Conservation (phyloP, 371 early-diverging fungal species). For the Mucor sp. region DNA sequence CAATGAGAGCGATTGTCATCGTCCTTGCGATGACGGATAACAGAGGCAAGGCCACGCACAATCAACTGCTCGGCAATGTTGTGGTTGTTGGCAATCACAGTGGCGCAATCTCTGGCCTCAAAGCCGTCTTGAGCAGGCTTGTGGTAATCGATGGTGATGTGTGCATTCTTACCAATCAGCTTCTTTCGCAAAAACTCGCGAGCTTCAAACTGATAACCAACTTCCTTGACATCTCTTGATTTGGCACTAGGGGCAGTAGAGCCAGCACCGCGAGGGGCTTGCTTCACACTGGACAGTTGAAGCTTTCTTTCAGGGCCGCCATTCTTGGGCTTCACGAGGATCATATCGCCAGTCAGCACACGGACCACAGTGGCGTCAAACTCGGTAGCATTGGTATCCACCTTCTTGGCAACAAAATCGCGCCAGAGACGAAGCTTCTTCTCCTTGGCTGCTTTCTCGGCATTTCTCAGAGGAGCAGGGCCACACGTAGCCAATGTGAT, state of each 20-base stretch:
- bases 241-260: slow-evolving; percentile 50
- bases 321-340: slow-evolving; percentile 64
- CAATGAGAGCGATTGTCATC: slow-evolving; percentile 86
- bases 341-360: slow-evolving; percentile 82
- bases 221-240: slow-evolving; percentile 75
- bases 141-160: slow-evolving; percentile 83
- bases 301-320: slow-evolving; percentile 73
- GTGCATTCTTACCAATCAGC: slow-evolving; percentile 85
- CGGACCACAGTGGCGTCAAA: slow-evolving; percentile 68
- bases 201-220: slow-evolving; percentile 87
- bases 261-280: slow-evolving; percentile 63
- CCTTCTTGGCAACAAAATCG: slow-evolving; percentile 47
- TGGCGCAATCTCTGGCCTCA: slow-evolving; percentile 89
- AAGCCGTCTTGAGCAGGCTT: slow-evolving; percentile 88
- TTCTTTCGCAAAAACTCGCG: slow-evolving; percentile 85
- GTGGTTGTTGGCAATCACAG: slow-evolving; percentile 64
- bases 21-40: slow-evolving; percentile 84
- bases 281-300: slow-evolving; percentile 81
- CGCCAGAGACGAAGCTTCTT: slow-evolving; percentile 86
- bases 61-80: slow-evolving; percentile 84
- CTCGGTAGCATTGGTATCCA: slow-evolving; percentile 42
- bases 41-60: slow-evolving; percentile 78
- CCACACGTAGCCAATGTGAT: slow-evolving; percentile 79
- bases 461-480: slow-evolving; percentile 71
- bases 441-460: slow-evolving; percentile 78